Conservation (phyloP, 2,329 filamentous ascomycete genomes). For the Aschersonia sp. region DNA sequence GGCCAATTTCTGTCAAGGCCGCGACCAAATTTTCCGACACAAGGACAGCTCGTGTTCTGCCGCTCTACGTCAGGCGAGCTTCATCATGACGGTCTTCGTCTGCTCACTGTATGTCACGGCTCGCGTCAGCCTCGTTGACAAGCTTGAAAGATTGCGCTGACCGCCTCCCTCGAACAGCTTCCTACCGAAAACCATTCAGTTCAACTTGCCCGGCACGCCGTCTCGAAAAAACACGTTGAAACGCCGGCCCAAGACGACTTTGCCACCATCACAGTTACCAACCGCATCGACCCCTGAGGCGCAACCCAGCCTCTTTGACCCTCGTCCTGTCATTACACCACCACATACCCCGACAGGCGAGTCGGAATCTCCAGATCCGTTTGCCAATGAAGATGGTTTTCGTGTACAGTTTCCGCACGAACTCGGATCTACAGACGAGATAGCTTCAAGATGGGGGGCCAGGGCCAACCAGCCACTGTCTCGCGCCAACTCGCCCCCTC, state of each 20-base stretch:
- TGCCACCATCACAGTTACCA: slow-evolving; percentile 11
- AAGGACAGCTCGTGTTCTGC: neutral
- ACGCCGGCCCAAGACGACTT: slow-evolving; percentile 14
- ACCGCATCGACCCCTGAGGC: slow-evolving; percentile 15
- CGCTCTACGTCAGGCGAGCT: neutral
- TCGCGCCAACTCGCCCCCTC: slow-evolving; percentile 58
- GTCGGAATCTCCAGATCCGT: slow-evolving; percentile 28
- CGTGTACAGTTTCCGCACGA: slow-evolving; percentile 39
- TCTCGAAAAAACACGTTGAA: slow-evolving; percentile 19
- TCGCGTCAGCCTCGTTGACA: neutral
- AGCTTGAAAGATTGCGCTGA: neutral
- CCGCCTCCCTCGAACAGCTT: slow-evolving; percentile 43
- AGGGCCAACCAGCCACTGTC: slow-evolving; percentile 68
- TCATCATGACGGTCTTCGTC: slow-evolving; percentile 26
- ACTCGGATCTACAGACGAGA: slow-evolving; percentile 53
- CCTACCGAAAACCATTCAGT: slow-evolving; percentile 83
- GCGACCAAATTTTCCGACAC: no score
- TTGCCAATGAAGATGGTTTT: slow-evolving; percentile 42
- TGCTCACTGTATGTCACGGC: slow-evolving; percentile 21
- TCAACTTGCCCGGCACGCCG: slow-evolving; percentile 49
- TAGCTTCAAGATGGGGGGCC: slow-evolving; percentile 64
- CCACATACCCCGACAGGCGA: slow-evolving; percentile 41
- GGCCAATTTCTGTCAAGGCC: neutral
- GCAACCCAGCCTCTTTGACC: slow-evolving; percentile 39
- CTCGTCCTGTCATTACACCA: slow-evolving; percentile 33